phyloP scores from a whole-genome alignment of 1,139 yeast species.

The Candida pseudocylindracea region DNA sequence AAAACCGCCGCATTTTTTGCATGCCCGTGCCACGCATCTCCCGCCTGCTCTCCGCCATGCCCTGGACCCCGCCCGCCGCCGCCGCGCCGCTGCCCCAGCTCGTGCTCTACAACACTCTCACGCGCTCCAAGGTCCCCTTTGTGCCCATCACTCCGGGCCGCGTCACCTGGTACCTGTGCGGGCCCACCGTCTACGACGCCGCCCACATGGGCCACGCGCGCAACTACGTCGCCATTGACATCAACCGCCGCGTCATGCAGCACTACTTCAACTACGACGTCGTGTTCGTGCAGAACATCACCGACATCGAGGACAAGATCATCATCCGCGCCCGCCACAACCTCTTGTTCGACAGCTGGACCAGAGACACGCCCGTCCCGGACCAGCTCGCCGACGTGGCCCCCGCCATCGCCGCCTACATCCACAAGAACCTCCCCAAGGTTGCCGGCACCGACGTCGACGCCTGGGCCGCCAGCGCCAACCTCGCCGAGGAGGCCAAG shows the following conservation, averaged over 20 bases:
- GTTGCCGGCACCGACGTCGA: conserved; percentile 18
- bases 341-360: conserved; percentile 32
- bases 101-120: conserved; percentile 51
- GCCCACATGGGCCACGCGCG: conserved; percentile 99
- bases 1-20: too few relatives aligned
- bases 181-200: conserved; percentile 96
- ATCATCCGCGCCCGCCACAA: conserved; percentile 86
- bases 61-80: conserved; percentile 13
- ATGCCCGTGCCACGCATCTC: too few relatives aligned
- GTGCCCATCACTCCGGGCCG: conserved; percentile 36
- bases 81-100: conserved; percentile 5
- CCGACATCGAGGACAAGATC: conserved; percentile 95
- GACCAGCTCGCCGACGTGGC: conserved; percentile 17
- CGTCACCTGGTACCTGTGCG: conserved; percentile 93
- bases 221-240: conserved; percentile 86
- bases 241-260: conserved; percentile 68
- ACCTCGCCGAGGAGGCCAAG: conserved; percentile 24
- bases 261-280: conserved; percentile 84
- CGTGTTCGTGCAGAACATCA: conserved; percentile 80
- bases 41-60: conserved; percentile 1
- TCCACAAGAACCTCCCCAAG: conserved; percentile 33
- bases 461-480: conserved; percentile 26
- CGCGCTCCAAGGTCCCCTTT: conserved; percentile 61
- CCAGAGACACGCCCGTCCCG: conserved; percentile 6
- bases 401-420: conserved; percentile 24